These are phyloP conservation scores for Pseudonitzschia multiseries DNA, from an alignment of 108 stramenopile genomes.

Conservation along the genomic window DNA sequence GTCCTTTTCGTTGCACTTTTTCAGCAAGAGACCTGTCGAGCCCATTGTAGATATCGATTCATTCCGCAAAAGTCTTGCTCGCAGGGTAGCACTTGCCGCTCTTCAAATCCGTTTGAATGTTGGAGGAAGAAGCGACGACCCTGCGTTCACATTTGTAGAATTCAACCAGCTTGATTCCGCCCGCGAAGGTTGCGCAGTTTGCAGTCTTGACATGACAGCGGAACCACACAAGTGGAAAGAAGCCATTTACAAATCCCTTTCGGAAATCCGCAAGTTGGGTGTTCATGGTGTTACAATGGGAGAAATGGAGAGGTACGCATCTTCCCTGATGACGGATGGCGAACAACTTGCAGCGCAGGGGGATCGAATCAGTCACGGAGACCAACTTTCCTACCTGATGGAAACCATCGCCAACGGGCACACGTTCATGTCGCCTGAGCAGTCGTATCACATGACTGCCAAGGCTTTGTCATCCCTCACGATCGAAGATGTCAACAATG, in stretches of 20 bases:
- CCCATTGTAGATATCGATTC: constrained; percentile 80
- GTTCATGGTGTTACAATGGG: constrained; percentile 86
- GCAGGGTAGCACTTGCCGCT: constrained; percentile 90
- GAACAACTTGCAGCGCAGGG: constrained; percentile 93
- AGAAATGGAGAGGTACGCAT: constrained; percentile 93
- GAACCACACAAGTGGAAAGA: constrained; percentile 93
- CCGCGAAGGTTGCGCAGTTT: constrained; percentile 95
- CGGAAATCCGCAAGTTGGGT: constrained; percentile 92
- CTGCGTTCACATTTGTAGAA: constrained; percentile 96
- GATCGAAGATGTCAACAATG: constrained; percentile 92
- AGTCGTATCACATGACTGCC: constrained; percentile 86
- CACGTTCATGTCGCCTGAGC: constrained; percentile 95
- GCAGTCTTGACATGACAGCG: constrained; percentile 94
- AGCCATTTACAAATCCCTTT: constrained; percentile 84
- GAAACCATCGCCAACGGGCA: constrained; percentile 96
- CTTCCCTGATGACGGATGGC: constrained; percentile 90
- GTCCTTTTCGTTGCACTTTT: constrained; percentile 93
- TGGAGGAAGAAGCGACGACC: constrained; percentile 86
- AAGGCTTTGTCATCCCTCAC: constrained; percentile 85
- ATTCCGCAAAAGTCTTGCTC: constrained; percentile 83
- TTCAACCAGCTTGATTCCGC: constrained; percentile 97
- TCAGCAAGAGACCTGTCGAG: constrained; percentile 95
- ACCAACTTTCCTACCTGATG: constrained; percentile 94
- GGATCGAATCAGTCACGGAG: constrained; percentile 90
- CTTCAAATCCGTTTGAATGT: constrained; percentile 96